Base-by-base conservation (phyloP, 2,329 filamentous ascomycete genomes). In the Boeremia exigua region DNA sequence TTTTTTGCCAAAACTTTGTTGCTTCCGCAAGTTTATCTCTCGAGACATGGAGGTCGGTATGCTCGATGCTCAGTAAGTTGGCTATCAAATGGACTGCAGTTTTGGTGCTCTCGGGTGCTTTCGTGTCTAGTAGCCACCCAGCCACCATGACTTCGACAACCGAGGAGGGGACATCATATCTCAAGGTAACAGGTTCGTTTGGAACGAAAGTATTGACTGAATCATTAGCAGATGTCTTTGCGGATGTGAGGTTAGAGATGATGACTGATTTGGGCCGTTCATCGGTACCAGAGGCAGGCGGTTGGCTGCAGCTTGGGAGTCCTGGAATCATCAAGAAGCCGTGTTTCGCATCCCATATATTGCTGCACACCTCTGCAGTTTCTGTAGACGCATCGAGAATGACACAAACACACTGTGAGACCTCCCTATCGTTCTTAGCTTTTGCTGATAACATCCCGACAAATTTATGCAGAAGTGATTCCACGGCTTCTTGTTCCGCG, bases 81-180 rank as follows among this genome's bases (percentile, higher is more conserved):
- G 68, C 66, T n/a, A 74, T 27, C 12, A 57, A 50, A 15, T 48
- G 53, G 5, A 73, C 58, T 2, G 63, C 58, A 6, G 28, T 19
- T 32, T 61, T 65, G 39, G 66, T 62, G 11, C 10, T 33, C 5
- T 50, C 47, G 3, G 48, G 17, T 8, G 67, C 43, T 1, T 49
- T 49, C 1, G 60, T 53, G 17, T 65, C 60, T 38, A 67, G 57
- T 3, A 70, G 37, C 59, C 62, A 72, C 1, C 69, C 68, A 14
- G 68, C 60, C 3, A 73, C 48, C 44, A 66, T 61, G 8, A 69
- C 63, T 34, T 73, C 68, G 6, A 57, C 52, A 4, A 73, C 65
- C 3, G 56, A 49, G 1, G 23, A 23, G 10, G 69, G 62, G 5
- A 67, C 50, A 6, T 53, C 23, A 11, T 25, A 39, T 28, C 15